Evolutionary conservation across 768 basidiomycete species (phyloP).

Genomic region (Tylopilus sp.): DNA sequence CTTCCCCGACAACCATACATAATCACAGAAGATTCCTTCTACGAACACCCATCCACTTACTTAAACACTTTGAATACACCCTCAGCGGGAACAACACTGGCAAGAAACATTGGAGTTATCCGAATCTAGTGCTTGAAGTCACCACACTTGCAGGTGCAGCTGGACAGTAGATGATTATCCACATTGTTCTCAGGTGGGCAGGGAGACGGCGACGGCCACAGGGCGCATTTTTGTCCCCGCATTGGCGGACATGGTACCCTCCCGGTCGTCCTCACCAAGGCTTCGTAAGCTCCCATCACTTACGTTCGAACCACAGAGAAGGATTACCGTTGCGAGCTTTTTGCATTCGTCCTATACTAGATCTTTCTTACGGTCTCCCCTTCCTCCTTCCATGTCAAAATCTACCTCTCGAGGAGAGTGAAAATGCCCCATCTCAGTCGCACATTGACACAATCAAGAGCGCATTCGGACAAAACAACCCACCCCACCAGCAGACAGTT

Average conservation of each 20-base stretch:
- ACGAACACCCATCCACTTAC: not conserved
- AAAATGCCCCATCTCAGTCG: no score
- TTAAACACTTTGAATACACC: not conserved
- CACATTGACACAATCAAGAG: no score
- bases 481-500: no score
- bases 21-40: not conserved
- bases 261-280: slow-evolving; percentile 6
- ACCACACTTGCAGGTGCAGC: slow-evolving; percentile 18
- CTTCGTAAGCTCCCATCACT: no score
- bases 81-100: not conserved
- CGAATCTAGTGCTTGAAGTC: slow-evolving; percentile 19
- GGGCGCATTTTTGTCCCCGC: no score
- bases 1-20: not conserved
- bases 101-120: not conserved
- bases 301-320: no score
- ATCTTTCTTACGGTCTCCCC: no score
- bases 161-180: not conserved
- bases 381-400: no score
- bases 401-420: no score
- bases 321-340: no score
- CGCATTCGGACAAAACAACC: no score
- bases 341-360: no score
- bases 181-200: not conserved
- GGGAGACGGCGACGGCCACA: not conserved
- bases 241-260: slow-evolving; percentile 14